Base-by-base conservation (phyloP, 2,329 filamentous ascomycete genomes). In the Neonectria magnoliae region DNA sequence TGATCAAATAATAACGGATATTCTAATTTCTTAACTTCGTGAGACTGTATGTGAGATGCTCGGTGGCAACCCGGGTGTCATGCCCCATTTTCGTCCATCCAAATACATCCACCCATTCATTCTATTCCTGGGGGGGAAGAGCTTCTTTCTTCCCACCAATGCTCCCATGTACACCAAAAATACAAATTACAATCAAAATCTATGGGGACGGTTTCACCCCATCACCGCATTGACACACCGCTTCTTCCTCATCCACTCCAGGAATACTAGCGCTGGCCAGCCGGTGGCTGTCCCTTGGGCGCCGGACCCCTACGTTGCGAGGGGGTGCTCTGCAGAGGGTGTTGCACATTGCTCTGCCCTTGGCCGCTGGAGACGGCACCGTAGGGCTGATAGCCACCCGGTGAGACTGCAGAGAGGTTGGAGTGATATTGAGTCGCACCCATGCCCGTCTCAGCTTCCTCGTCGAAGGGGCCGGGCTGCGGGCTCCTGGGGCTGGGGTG, bases 381-480 rank as follows among this genome's bases (percentile, higher is more conserved):
- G 44, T 68, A 74, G n/a, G 70, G 58, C 60, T 70, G 72, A 51
- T 72, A 74, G 7, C 71, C 68, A 31, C 60, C 66, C 16, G 72
- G 69, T 27, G 69, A 42, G 25, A 60, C 59, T 22, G 67, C 62
- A 29, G 71, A 55, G 29, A 76, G 73, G 64, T 74, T 75, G 61
- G 73, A 71, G 63, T 76, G 74, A 57, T 77, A 79, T 16, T 73
- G 75, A 7, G 71, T 71, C 16, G 73, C 64, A 7, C 76, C 73
- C 57, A 79, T 72, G 22, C 76, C 79, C 2, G 73, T 80, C 65
- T 79, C 75, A 2, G 81, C 76, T 74, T 85, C 83, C 53, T 84
- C 80, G 58, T 85, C 83, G 60, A 81, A 83, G 3, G 73, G 73
- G 29, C 72, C 73, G 5, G 70, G 73, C n/a, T 75, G 76, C 2